Conservation (phyloP, 1,139 yeast genomes). For the Wickerhamiella pararugosa region DNA sequence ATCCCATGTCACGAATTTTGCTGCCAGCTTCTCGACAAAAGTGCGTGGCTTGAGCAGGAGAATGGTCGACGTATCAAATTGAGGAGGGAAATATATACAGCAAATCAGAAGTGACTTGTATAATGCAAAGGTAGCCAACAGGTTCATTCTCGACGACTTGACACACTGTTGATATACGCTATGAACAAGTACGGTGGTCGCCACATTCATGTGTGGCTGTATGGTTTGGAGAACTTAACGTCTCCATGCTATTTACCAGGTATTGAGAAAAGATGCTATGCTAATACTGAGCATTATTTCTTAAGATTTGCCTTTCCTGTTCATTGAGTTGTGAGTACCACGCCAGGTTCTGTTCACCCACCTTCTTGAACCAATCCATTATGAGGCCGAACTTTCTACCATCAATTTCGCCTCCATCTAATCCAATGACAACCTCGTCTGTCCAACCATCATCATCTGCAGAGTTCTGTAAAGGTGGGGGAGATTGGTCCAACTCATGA, state of each 20-base stretch:
- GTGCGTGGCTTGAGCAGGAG: constrained; percentile 18
- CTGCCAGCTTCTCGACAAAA: constrained; percentile 20
- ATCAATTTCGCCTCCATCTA: constrained; percentile 17
- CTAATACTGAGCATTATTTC: constrained; percentile 1
- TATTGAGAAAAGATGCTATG: too few relatives aligned
- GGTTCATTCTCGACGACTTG: background rate
- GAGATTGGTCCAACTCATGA: constrained; percentile 42
- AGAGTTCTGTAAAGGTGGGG: constrained; percentile 19
- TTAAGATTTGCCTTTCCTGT: constrained; percentile 10
- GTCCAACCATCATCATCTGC: constrained; percentile 43
- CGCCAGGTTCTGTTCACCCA: constrained; percentile 35
- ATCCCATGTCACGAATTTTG: constrained; percentile 68
- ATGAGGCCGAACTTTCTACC: constrained; percentile 29
- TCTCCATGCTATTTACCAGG: too few relatives aligned
- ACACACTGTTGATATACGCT: background rate
- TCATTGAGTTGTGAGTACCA: constrained; percentile 12
- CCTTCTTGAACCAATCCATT: constrained; percentile 47
- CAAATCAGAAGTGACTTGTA: constrained; percentile 25
- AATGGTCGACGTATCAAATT: constrained; percentile 37
- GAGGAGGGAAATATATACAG: constrained; percentile 30
- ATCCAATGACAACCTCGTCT: constrained; percentile 20
- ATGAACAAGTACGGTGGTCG: too few relatives aligned
- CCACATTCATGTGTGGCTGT: too few relatives aligned
- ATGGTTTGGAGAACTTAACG: too few relatives aligned
- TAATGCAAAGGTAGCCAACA: constrained; percentile 4